These are phyloP conservation scores for Globisporangium radiosum DNA, from an alignment of 352 stramenopile genomes.

Conservation along the genomic window DNA sequence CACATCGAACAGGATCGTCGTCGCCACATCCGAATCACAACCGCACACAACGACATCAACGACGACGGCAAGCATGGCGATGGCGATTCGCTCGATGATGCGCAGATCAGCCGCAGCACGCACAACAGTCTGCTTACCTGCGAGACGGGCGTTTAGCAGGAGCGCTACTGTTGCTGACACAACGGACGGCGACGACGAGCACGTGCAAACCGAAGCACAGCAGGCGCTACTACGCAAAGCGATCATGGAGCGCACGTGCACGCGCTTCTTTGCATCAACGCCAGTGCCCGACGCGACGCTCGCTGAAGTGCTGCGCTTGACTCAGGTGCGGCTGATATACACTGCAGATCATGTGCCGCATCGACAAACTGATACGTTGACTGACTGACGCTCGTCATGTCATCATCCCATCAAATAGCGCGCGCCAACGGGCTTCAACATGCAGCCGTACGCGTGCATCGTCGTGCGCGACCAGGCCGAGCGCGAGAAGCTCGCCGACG, in stretches of 20 bases:
- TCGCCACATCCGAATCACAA: background rate
- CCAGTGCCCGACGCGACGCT: background rate
- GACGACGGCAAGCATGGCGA: conserved; percentile 1
- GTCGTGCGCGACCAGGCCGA: conserved; percentile 64
- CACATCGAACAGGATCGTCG: background rate
- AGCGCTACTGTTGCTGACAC: background rate
- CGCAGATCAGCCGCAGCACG: background rate
- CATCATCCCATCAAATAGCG: conserved; percentile 19
- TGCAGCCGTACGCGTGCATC: conserved; percentile 71
- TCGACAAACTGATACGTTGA: conserved; percentile 16
- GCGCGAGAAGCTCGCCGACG: conserved; percentile 54
- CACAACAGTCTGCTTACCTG: background rate
- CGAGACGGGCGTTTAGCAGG: background rate
- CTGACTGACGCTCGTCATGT: conserved; percentile 27
- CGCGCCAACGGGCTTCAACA: conserved; percentile 78
- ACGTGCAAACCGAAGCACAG: background rate
- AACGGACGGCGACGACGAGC: background rate
- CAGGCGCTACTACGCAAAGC: background rate
- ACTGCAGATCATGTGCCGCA: background rate
- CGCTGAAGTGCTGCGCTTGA: background rate
- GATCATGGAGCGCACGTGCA: background rate
- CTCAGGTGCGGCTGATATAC: background rate
- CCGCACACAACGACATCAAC: background rate
- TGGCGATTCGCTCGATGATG: background rate
- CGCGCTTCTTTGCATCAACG: background rate